These are phyloP conservation scores for Hypoxylon fuscum DNA, from an alignment of 495 filamentous ascomycete genomes.

Conservation along the genomic window DNA sequence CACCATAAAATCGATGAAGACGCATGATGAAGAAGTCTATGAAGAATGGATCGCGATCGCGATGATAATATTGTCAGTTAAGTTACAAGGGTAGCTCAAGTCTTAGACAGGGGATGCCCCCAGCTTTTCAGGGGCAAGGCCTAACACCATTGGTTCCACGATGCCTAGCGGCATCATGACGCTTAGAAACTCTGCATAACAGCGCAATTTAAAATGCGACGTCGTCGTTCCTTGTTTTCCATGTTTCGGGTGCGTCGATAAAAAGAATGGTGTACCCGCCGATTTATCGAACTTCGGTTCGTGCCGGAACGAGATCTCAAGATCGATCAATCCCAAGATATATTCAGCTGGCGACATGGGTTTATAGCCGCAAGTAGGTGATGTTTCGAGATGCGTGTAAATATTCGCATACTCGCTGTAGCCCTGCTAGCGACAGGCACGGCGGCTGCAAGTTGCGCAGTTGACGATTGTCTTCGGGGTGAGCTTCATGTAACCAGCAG, in stretches of 20 bases:
- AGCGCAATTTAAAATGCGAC: constrained; percentile 25
- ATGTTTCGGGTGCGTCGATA: constrained; percentile 17
- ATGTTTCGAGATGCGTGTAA: constrained; percentile 20
- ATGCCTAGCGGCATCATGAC: constrained; percentile 1
- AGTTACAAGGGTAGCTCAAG: neutral
- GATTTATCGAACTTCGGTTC: neutral
- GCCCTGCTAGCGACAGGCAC: constrained; percentile 8
- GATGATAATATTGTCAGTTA: neutral
- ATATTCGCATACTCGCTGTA: constrained; percentile 4
- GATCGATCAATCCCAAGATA: constrained; percentile 3
- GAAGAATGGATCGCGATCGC: constrained; percentile 1
- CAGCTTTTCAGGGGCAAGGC: constrained; percentile 18
- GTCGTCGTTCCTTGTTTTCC: constrained; percentile 27
- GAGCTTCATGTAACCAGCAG: constrained; percentile 1
- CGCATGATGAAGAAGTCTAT: no score
- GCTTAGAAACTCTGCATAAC: constrained; percentile 22
- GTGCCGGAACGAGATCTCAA: constrained; percentile 1
- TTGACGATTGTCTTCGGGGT: constrained; percentile 38
- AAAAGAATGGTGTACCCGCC: neutral
- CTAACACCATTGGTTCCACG: constrained; percentile 10
- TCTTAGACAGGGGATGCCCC: constrained; percentile 7
- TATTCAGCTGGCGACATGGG: constrained; percentile 5
- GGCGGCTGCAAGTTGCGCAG: constrained; percentile 21
- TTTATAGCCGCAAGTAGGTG: constrained; percentile 1
- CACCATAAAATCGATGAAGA: no score